Evolutionary conservation across 345 rosid species (phyloP).

Genomic region (Salix udensis): DNA sequence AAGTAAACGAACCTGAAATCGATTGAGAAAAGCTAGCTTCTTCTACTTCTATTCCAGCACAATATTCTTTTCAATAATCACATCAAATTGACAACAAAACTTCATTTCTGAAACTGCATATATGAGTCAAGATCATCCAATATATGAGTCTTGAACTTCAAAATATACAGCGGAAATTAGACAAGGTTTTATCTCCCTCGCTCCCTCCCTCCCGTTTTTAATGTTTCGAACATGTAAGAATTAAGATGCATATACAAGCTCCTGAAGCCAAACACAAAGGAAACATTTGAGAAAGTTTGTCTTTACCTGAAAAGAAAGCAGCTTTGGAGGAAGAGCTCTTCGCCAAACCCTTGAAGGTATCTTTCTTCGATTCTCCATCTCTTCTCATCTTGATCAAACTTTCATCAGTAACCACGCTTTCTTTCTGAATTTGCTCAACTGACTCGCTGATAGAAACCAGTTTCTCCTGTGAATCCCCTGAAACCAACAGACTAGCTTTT

Average conservation of each 20-base stretch:
- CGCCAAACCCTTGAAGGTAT: slow-evolving; percentile 22
- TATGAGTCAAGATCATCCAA: neutral
- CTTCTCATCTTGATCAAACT: slow-evolving; percentile 25
- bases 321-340: slow-evolving; percentile 44
- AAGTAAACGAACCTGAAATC: neutral
- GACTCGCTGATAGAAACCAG: slow-evolving; percentile 15
- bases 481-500: slow-evolving; percentile 44
- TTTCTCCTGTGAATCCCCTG: slow-evolving; percentile 36
- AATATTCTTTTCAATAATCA: neutral
- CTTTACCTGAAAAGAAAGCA: slow-evolving; percentile 35
- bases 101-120: neutral
- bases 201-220: neutral
- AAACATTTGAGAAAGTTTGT: neutral
- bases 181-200: neutral
- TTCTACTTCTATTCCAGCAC: neutral
- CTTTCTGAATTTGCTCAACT: slow-evolving; percentile 26
- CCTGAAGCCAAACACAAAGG: neutral
- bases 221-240: neutral
- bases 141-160: neutral
- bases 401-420: slow-evolving; percentile 17
- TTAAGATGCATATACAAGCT: neutral
- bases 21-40: neutral
- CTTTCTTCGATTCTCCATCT: slow-evolving; percentile 24
- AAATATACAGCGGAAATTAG: neutral
- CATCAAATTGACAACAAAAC: neutral